Conservation (phyloP, 805 yeast species). For the Kluyveromyces aestuarii region DNA sequence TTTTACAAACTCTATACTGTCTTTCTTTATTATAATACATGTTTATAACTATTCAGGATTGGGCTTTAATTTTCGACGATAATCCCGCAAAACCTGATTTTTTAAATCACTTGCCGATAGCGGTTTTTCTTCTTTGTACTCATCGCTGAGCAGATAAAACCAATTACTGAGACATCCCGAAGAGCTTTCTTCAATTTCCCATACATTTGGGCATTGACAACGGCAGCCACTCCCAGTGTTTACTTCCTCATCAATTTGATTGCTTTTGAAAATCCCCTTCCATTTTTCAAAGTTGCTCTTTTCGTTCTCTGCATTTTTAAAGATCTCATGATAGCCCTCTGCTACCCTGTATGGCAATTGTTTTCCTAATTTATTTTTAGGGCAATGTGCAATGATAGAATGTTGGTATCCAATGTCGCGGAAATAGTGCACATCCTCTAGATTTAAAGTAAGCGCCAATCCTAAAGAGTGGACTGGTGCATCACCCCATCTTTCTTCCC, state of each 20-base stretch:
- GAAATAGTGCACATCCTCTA: conserved; percentile 76
- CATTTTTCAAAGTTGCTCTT: not conserved
- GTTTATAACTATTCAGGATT: not conserved
- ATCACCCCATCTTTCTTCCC: conserved; percentile 94
- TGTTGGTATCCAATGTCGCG: conserved; percentile 89
- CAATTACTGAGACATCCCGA: conserved; percentile 45
- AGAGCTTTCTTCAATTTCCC: conserved; percentile 49
- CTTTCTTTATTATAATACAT: not conserved
- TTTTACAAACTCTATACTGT: too few relatives aligned
- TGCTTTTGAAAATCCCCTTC: not conserved
- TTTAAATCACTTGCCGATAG: conserved; percentile 16
- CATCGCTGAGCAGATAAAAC: conserved; percentile 33
- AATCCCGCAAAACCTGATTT: not conserved
- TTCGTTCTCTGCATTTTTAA: not conserved
- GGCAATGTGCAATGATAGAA: conserved; percentile 76
- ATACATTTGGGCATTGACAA: conserved; percentile 64
- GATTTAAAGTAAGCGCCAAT: conserved; percentile 60
- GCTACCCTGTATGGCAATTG: conserved; percentile 39
- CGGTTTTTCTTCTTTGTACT: conserved; percentile 12
- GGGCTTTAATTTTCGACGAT: not conserved
- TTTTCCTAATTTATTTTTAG: conserved; percentile 38
- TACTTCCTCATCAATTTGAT: conserved; percentile 9
- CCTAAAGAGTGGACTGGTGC: conserved; percentile 92
- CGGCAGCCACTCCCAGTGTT: conserved; percentile 70
- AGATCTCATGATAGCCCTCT: conserved; percentile 18